These are phyloP conservation scores for Backusella tarrabulga DNA, from an alignment of 192 early-diverging fungal species.

Conservation along the genomic window DNA sequence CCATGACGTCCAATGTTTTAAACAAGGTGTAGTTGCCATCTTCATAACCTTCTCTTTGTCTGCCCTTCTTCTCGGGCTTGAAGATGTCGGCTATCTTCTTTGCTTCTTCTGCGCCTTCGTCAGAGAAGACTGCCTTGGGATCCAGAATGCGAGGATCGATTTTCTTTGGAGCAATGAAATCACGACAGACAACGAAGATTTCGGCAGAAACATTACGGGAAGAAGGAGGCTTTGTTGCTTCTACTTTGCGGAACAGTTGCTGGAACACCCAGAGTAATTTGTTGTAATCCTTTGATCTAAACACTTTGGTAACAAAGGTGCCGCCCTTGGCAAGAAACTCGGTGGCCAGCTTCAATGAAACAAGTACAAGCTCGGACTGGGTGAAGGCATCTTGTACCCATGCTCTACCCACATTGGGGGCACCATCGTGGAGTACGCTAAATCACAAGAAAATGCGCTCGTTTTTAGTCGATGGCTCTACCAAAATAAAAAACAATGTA, in stretches of 20 bases:
- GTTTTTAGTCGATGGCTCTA: neutral
- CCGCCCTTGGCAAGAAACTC: conserved; percentile 92
- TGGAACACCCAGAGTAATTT: conserved; percentile 98
- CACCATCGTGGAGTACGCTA: conserved; percentile 96
- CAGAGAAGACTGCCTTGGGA: conserved; percentile 92
- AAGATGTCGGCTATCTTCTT: conserved; percentile 72
- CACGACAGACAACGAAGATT: conserved; percentile 97
- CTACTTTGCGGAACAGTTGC: conserved; percentile 93
- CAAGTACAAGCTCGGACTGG: conserved; percentile 91
- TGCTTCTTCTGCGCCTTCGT: conserved; percentile 66
- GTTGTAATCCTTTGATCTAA: conserved; percentile 99
- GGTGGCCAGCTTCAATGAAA: conserved; percentile 89
- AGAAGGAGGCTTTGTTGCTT: conserved; percentile 97
- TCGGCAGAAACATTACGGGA: conserved; percentile 99
- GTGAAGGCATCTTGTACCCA: conserved; percentile 98
- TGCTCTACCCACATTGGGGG: conserved; percentile 94
- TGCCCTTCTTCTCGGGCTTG: conserved; percentile 87
- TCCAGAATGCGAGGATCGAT: conserved; percentile 94
- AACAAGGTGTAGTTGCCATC: conserved; percentile 93
- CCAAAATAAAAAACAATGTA: neutral
- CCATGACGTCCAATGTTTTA: conserved; percentile 68
- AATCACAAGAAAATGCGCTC: neutral
- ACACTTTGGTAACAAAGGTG: conserved; percentile 97
- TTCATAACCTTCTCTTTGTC: conserved; percentile 96
- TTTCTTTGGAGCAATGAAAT: conserved; percentile 90